phyloP scores from a whole-genome alignment of 495 filamentous ascomycete genomes.

The Neurospora sp. region DNA sequence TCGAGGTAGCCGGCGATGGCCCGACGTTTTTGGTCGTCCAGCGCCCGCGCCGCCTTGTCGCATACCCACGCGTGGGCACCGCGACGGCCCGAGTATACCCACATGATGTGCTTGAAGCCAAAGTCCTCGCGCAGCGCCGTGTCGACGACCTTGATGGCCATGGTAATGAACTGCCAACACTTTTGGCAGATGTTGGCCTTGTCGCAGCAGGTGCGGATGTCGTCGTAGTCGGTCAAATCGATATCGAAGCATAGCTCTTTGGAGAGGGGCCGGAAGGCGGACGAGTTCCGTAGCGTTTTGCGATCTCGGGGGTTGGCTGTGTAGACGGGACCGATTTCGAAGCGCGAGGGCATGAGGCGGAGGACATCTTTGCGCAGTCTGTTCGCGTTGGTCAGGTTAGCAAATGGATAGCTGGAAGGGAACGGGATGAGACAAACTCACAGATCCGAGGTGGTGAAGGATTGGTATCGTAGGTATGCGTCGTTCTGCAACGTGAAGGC shows the following conservation, averaged over 20 bases:
- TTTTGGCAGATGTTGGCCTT: conserved; percentile 88
- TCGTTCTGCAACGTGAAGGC: conserved; percentile 85
- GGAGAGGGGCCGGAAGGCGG: conserved; percentile 60
- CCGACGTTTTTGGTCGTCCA: conserved; percentile 75
- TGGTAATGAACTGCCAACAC: conserved; percentile 94
- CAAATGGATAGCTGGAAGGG: background rate
- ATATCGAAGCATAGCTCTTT: conserved; percentile 99
- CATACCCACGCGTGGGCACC: conserved; percentile 99
- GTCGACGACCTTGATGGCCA: conserved; percentile 92
- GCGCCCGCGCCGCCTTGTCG: conserved; percentile 68
- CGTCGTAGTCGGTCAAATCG: conserved; percentile 97
- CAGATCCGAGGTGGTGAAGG: conserved; percentile 78
- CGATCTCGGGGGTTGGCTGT: conserved; percentile 87
- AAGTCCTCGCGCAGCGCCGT: conserved; percentile 82
- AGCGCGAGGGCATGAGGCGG: conserved; percentile 75
- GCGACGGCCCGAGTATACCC: conserved; percentile 95
- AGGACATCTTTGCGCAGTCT: conserved; percentile 89
- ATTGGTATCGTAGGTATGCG: conserved; percentile 84
- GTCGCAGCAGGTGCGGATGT: conserved; percentile 87
- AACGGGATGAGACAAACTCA: conserved; percentile 28
- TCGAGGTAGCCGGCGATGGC: conserved; percentile 84
- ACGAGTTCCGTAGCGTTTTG: conserved; percentile 69
- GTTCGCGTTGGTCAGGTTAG: background rate
- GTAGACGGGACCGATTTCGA: conserved; percentile 96
- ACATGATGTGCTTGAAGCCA: conserved; percentile 90